Percentiles rank a stretch among this genome's conserved stretches.
These are phyloP conservation scores for Salix exigua DNA, from an alignment of 345 rosid species.

Conservation along the genomic window DNA sequence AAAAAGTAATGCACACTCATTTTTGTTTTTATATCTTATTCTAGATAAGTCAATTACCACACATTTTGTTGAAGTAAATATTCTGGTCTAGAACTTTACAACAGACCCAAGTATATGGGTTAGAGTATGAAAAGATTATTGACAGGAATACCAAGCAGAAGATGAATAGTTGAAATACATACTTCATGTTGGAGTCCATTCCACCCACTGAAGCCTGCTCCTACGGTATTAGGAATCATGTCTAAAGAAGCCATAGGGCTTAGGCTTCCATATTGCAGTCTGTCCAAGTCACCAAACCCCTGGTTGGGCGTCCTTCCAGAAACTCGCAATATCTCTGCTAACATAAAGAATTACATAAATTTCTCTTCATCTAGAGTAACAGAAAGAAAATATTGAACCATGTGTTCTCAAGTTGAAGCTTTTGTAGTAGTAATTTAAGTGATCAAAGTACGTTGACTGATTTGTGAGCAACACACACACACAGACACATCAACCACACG, in stretches of 20 bases:
- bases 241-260: conserved; percentile 93
- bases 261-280: conserved; percentile 78
- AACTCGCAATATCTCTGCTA: conserved; percentile 69
- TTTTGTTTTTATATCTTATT: neutral
- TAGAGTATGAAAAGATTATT: neutral
- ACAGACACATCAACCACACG: neutral
- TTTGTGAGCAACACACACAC: neutral
- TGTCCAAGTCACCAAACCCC: conserved; percentile 71
- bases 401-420: neutral
- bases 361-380: neutral
- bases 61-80: neutral
- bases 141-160: neutral
- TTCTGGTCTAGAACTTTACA: neutral
- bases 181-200: conserved; percentile 74
- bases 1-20: neutral
- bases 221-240: conserved; percentile 56
- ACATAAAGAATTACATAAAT: conserved; percentile 9
- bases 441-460: neutral
- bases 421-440: neutral
- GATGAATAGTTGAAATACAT: conserved; percentile 1
- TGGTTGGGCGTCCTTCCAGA: conserved; percentile 74
- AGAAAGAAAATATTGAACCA: neutral
- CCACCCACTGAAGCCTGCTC: conserved; percentile 64
- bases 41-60: neutral
- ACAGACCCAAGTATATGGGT: neutral